These are phyloP conservation scores for Amanita subjunquillea DNA, from an alignment of 768 basidiomycete species.

Conservation along the genomic window DNA sequence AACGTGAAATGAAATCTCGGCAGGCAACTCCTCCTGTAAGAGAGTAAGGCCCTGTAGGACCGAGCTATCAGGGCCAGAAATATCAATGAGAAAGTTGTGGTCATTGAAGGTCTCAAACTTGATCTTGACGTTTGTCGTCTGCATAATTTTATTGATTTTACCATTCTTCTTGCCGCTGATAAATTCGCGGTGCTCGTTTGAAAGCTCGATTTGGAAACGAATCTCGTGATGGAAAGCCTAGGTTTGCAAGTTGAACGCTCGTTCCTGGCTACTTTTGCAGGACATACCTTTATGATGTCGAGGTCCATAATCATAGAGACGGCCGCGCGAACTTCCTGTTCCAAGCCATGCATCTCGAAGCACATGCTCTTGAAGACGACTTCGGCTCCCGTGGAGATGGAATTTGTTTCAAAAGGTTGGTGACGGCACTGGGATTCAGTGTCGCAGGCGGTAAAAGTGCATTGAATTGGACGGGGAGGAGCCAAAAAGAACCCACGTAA, in stretches of 20 bases:
- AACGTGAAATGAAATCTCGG: constrained; percentile 97
- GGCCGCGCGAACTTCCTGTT: constrained; percentile 82
- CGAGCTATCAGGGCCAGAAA: constrained; percentile 75
- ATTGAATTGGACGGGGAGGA: constrained; percentile 89
- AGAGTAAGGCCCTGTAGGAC: constrained; percentile 82
- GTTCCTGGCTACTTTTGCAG: not conserved
- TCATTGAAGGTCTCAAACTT: constrained; percentile 99
- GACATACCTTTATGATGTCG: constrained; percentile 78
- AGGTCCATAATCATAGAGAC: constrained; percentile 82
- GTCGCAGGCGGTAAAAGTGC: constrained; percentile 77
- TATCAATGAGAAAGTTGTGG: constrained; percentile 89
- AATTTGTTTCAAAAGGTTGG: constrained; percentile 82
- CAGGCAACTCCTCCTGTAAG: constrained; percentile 94
- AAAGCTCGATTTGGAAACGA: constrained; percentile 94
- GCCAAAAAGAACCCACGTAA: constrained; percentile 96
- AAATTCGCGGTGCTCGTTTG: constrained; percentile 97
- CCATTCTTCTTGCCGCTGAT: constrained; percentile 99
- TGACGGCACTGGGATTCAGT: constrained; percentile 74
- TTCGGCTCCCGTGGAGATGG: constrained; percentile 82
- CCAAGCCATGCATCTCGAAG: constrained; percentile 93
- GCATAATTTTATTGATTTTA: constrained; percentile 99
- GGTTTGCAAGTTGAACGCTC: constrained; percentile 3
- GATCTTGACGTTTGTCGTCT: constrained; percentile 93
- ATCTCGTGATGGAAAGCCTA: constrained; percentile 95
- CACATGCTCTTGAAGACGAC: constrained; percentile 96